Evolutionary conservation across 768 basidiomycete genomes (phyloP), one percentile per base, ranked within the genome.

Genomic region (Amanita inopinata): DNA sequence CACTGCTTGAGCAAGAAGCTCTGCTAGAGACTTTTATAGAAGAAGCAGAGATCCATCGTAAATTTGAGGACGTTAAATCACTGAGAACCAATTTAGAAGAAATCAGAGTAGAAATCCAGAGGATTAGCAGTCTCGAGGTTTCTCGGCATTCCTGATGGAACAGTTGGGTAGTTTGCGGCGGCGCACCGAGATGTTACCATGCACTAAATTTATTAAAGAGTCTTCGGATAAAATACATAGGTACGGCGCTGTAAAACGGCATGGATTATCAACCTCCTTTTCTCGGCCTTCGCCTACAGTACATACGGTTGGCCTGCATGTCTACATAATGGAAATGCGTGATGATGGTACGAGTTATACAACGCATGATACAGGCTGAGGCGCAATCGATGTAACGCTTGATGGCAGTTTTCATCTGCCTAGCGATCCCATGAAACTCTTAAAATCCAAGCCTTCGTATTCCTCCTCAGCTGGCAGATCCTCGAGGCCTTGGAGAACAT

Each of bases 51-150:
- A 73, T 79, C 2, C 83, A 83, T 51, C 71, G 94, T 32, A 98
- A 98, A 62, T 97, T 98, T 49, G 94, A 98, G 60, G 96, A 99
- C 55, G 85, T 84, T 10, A 84, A 84, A 60, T 84, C 83, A 3
- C 65, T 99, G 48, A 81, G 86, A 56, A 58, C 63, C 23, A 93
- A 83, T 58, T 59, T 97, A 38, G 69, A 65, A 34, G 94, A 98
- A 64, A 88, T 99, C 43, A 70, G 83, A 49, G 67, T 56, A 9
- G 93, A 94, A 66, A 92, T 97, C 38, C 79, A 80, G 49, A 76
- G 71, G 54, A 68, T 92, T 47, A 35, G 82, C 32, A 53, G 7
- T 55, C 53, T 38, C 47, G 25, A 6, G 24, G n/a, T 19, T 22
- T 34, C 20, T 14, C 27, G 18, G 15, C 33, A 6, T 19, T 34